Percentiles rank a stretch among this genome's conserved stretches.
Conservation (phyloP, 2,329 filamentous ascomycete genomes). For the Pezicula radicicola region DNA sequence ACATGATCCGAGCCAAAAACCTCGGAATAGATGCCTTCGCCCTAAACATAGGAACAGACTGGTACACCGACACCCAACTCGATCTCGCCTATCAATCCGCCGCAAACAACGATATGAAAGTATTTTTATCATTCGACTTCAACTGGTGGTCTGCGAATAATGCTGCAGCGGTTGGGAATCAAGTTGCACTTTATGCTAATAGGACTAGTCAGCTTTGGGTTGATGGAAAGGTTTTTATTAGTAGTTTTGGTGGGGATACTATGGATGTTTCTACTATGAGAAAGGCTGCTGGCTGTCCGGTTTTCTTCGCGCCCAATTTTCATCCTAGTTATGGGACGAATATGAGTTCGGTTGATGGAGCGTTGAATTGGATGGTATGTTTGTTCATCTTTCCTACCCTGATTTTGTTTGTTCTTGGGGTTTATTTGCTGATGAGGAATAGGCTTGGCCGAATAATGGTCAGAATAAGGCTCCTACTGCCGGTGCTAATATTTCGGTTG, state of each 20-base stretch:
- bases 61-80: conserved; percentile 27
- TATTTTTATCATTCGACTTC: conserved; percentile 32
- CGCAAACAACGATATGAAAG: conserved; percentile 23
- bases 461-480: conserved; percentile 19
- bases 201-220: conserved; percentile 32
- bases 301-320: conserved; percentile 21
- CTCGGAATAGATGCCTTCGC: conserved; percentile 33
- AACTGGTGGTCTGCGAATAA: conserved; percentile 12
- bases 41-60: conserved; percentile 28
- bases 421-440: neutral
- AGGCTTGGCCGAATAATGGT: conserved; percentile 20
- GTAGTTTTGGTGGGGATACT: conserved; percentile 51
- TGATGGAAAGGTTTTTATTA: conserved; percentile 31
- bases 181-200: conserved; percentile 24
- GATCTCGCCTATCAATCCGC: conserved; percentile 25
- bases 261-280: conserved; percentile 36
- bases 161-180: conserved; percentile 19
- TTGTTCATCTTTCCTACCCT: too few species aligned
- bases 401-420: too few species aligned
- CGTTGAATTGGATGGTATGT: conserved; percentile 19
- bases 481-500: conserved; percentile 15
- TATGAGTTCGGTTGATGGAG: conserved; percentile 15
- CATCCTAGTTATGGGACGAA: conserved; percentile 12
- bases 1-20: conserved; percentile 18
- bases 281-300: conserved; percentile 16